Conservation (phyloP, 2,329 filamentous ascomycete species). For the Diaporthe helianthi region DNA sequence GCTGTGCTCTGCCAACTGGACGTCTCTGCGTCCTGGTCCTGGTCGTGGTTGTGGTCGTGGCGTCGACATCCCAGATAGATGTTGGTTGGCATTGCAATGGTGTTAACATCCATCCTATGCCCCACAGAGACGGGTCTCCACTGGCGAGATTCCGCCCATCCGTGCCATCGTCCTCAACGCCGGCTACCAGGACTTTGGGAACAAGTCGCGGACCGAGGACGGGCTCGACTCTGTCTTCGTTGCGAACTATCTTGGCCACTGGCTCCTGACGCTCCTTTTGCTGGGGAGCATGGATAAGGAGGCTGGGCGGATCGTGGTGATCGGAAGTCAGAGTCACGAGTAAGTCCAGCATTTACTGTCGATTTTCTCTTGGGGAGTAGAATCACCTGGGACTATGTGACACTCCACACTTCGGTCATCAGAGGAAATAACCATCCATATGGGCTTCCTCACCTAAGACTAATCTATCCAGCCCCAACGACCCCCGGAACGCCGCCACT, state of each 20-base stretch:
- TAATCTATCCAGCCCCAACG: neutral
- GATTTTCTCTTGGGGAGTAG: neutral
- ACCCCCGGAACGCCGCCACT: neutral
- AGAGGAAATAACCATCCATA: no score
- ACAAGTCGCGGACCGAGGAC: neutral
- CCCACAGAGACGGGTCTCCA: neutral
- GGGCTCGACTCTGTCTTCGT: neutral
- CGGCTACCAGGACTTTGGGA: neutral
- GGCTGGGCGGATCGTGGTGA: neutral
- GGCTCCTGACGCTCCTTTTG: neutral
- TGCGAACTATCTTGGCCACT: neutral
- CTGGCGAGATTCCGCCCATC: neutral
- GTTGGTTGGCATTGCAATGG: neutral
- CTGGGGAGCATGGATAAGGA: neutral
- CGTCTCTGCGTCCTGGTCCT: neutral
- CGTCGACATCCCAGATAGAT: neutral
- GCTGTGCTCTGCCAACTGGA: neutral
- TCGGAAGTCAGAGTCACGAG: slow-evolving; percentile 15
- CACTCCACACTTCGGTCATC: no score
- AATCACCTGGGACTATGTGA: neutral
- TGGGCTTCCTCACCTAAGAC: no score
- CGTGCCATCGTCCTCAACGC: neutral
- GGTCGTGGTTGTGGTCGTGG: neutral
- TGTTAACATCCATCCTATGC: neutral
- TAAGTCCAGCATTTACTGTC: neutral